Conservation (phyloP, 805 yeast genomes). For the Saccharomycopsis sp. region DNA sequence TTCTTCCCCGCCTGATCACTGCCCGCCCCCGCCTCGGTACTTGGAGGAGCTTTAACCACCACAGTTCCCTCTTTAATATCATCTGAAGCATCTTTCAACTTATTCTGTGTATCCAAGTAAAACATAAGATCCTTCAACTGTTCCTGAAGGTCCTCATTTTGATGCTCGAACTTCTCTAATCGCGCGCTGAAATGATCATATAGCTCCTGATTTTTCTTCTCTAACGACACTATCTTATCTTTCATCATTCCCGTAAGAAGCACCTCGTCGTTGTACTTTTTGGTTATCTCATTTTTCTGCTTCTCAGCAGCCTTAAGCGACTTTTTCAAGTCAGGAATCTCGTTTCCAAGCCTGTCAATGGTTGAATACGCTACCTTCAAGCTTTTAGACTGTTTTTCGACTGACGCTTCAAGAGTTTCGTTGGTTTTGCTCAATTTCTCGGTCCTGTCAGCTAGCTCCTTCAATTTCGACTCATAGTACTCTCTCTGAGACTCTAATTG, state of each 20-base stretch:
- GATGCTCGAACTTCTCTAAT: constrained; percentile 27
- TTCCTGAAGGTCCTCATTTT: constrained; percentile 47
- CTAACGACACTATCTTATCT: constrained; percentile 33
- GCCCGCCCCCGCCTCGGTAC: background rate
- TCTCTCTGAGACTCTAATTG: constrained; percentile 84
- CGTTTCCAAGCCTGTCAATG: constrained; percentile 1
- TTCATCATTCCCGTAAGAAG: constrained; percentile 36
- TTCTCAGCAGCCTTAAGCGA: background rate
- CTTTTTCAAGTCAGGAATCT: constrained; percentile 6
- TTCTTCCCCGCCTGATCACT: background rate
- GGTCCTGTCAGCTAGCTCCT: constrained; percentile 27
- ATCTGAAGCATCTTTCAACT: constrained; percentile 62
- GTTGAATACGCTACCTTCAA: constrained; percentile 17
- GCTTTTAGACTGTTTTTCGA: constrained; percentile 22
- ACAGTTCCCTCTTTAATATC: constrained; percentile 69
- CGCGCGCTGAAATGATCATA: constrained; percentile 15
- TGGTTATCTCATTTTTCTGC: background rate
- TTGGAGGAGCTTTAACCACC: constrained; percentile 30
- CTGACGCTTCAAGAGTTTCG: constrained; percentile 21
- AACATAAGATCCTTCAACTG: constrained; percentile 78
- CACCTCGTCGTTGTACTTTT: constrained; percentile 41
- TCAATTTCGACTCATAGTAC: constrained; percentile 55
- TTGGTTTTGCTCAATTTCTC: constrained; percentile 23
- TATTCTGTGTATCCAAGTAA: constrained; percentile 64
- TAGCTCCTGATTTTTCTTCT: constrained; percentile 22